phyloP scores from a whole-genome alignment of 1,139 yeast species.

The Yamadazyma spencermartinsiae region DNA sequence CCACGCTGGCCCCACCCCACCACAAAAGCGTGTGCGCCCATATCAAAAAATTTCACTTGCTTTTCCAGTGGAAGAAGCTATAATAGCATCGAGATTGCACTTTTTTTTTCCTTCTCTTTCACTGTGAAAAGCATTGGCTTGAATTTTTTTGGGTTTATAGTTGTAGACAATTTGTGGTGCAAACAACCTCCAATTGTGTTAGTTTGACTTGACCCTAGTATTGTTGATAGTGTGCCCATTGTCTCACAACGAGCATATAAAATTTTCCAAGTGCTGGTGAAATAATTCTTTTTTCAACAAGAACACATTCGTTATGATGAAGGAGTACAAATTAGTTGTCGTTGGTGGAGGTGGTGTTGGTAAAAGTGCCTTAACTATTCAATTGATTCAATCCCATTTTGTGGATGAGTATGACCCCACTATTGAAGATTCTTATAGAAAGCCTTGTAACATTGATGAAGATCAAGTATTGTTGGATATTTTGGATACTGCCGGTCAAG shows the following conservation, averaged over 20 bases:
- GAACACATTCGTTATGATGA: conserved; percentile 28
- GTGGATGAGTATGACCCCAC: conserved; percentile 98
- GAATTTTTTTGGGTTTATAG: too few species aligned
- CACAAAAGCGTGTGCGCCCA: background rate
- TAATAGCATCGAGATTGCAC: background rate
- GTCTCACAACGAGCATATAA: too few species aligned
- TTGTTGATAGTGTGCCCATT: too few species aligned
- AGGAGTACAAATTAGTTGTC: conserved; percentile 86
- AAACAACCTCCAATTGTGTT: too few species aligned
- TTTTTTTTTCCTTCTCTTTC: background rate
- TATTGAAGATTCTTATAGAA: conserved; percentile 76
- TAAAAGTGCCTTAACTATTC: conserved; percentile 91
- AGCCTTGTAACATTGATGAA: conserved; percentile 54
- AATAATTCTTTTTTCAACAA: too few species aligned
- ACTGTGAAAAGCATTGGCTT: too few species aligned
- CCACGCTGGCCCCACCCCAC: too few species aligned
- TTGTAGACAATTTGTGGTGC: too few species aligned
- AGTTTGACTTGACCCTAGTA: too few species aligned
- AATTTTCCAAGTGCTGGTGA: too few species aligned
- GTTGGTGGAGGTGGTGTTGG: conserved; percentile 99
- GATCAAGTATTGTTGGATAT: conserved; percentile 63
- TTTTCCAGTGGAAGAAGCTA: background rate
- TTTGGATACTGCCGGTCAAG: conserved; percentile 97
- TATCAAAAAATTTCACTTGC: conserved; percentile 2
- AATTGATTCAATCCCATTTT: conserved; percentile 85